Conservation (phyloP, 495 filamentous ascomycete species). For the Penicillium bialowiezense region DNA sequence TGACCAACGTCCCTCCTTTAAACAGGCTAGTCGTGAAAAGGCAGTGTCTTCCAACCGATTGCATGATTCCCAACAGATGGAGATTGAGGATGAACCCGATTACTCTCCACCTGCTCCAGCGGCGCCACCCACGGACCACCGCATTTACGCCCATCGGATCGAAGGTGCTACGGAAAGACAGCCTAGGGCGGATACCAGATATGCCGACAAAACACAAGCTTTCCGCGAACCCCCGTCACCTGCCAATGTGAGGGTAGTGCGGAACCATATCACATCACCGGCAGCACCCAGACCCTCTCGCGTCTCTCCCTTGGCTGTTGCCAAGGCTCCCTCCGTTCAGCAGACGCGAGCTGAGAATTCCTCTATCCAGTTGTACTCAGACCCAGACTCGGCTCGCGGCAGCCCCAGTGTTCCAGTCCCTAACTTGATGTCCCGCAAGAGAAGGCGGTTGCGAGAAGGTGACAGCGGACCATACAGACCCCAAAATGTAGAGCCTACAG, state of each 20-base stretch:
- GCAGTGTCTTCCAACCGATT: slow-evolving; percentile 16
- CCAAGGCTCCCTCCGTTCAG: slow-evolving; percentile 54
- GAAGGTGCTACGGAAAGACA: slow-evolving; percentile 18
- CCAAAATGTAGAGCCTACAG: slow-evolving; percentile 32
- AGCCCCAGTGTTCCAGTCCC: slow-evolving; percentile 39
- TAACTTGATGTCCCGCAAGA: slow-evolving; percentile 43
- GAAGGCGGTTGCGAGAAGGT: slow-evolving; percentile 42
- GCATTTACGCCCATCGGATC: slow-evolving; percentile 23
- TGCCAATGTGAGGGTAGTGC: slow-evolving; percentile 46
- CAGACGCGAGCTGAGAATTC: slow-evolving; percentile 27
- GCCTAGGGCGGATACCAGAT: slow-evolving; percentile 15
- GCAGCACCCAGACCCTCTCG: slow-evolving; percentile 78
- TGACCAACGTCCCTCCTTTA: slow-evolving; percentile 36
- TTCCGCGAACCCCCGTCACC: slow-evolving; percentile 25
- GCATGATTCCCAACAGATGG: slow-evolving; percentile 23
- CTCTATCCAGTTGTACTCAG: slow-evolving; percentile 20
- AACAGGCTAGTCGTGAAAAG: slow-evolving; percentile 24
- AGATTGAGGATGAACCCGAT: slow-evolving; percentile 44
- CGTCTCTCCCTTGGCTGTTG: slow-evolving; percentile 70
- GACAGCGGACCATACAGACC: slow-evolving; percentile 28
- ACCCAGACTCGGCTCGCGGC: slow-evolving; percentile 24
- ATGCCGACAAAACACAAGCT: slow-evolving; percentile 18
- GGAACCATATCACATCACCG: slow-evolving; percentile 66
- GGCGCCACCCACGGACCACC: slow-evolving; percentile 33
- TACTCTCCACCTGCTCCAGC: slow-evolving; percentile 49